phyloP scores from a whole-genome alignment of 129 eudicot genomes.

The Chrysanthemum lavandulifolium region DNA sequence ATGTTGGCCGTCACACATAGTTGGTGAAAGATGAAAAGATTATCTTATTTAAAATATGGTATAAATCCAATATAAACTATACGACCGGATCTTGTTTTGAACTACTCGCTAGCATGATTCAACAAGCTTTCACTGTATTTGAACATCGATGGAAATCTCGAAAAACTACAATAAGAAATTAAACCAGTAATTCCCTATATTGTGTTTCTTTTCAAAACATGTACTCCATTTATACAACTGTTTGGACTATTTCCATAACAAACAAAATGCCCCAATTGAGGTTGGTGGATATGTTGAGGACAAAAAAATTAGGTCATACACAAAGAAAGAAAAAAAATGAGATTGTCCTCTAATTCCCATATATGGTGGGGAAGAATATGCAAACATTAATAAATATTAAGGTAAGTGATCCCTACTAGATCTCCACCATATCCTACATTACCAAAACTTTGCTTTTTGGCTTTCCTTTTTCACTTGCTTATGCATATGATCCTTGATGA shows the following conservation, averaged over 20 bases:
- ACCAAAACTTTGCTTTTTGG: conserved; percentile 24
- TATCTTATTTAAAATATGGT: neutral
- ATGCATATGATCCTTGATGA: conserved; percentile 34
- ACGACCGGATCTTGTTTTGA: neutral
- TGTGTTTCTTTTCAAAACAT: neutral
- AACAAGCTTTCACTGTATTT: too few species aligned
- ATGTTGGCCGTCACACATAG: neutral
- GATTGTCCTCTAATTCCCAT: conserved; percentile 28
- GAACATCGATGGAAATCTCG: neutral
- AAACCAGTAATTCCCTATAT: neutral
- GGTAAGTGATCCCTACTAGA: conserved; percentile 44
- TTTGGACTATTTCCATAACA: neutral
- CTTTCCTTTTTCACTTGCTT: conserved; percentile 19
- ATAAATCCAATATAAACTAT: neutral
- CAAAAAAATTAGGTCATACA: conserved; percentile 40
- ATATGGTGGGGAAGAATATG: conserved; percentile 28
- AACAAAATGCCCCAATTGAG: conserved; percentile 20
- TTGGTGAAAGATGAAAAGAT: neutral
- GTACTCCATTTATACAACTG: neutral
- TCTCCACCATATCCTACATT: conserved; percentile 41
- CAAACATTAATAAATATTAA: conserved; percentile 14
- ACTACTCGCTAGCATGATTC: too few species aligned
- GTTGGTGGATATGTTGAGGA: conserved; percentile 32
- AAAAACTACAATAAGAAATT: neutral
- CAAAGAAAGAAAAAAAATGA: conserved; percentile 10